Evolutionary conservation across 345 rosid species (phyloP).

Genomic region (Cardamine chenopodiifolia): DNA sequence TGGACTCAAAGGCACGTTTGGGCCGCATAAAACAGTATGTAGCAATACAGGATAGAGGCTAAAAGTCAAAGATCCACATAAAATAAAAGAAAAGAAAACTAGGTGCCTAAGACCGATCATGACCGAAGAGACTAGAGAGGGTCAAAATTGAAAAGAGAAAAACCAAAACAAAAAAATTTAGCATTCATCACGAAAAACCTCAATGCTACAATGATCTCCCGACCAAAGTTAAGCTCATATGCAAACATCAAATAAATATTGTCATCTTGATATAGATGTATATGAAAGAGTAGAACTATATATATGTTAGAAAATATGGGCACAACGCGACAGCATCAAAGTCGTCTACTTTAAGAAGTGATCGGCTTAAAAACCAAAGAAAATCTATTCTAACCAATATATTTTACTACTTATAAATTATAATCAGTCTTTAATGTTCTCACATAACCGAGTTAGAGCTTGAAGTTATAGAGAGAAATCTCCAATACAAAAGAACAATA

Average conservation of each 20-base stretch:
- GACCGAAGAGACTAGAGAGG: neutral
- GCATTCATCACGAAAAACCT: slow-evolving; percentile 26
- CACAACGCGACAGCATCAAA: slow-evolving; percentile 41
- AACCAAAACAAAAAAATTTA: neutral
- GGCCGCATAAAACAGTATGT: neutral
- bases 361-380: slow-evolving; percentile 17
- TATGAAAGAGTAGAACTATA: slow-evolving; percentile 23
- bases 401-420: no score
- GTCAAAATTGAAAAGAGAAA: neutral
- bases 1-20: neutral
- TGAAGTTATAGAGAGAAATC: no score
- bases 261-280: neutral
- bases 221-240: slow-evolving; percentile 22
- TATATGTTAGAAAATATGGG: slow-evolving; percentile 5
- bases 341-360: slow-evolving; percentile 32
- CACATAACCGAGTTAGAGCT: no score
- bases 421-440: no score
- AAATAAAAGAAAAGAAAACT: neutral
- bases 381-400: no score
- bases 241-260: slow-evolving; percentile 6
- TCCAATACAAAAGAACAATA: no score
- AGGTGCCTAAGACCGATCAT: neutral
- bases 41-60: neutral
- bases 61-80: neutral
- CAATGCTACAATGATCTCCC: slow-evolving; percentile 24